These are phyloP conservation scores for Lachancea waltii DNA, from an alignment of 805 yeast species.

Conservation along the genomic window DNA sequence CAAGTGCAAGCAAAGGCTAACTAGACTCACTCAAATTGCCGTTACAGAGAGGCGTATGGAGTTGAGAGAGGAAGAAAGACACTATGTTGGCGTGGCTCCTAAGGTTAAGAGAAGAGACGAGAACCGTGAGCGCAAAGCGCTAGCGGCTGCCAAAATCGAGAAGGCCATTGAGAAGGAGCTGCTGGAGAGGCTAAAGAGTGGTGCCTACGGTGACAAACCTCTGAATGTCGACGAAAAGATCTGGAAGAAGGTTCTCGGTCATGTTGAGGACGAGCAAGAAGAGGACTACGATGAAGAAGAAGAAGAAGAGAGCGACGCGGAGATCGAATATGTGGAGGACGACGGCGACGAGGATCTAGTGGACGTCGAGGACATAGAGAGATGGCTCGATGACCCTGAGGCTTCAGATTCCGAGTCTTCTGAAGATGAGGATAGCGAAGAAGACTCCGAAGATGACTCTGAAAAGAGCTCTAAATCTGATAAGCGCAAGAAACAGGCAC, in stretches of 20 bases:
- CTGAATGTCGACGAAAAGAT: constrained; percentile 91
- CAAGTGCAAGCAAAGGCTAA: constrained; percentile 93
- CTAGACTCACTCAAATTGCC: constrained; percentile 91
- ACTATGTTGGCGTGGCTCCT: constrained; percentile 85
- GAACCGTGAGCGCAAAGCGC: constrained; percentile 91
- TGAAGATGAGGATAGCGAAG: constrained; percentile 26
- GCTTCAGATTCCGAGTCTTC: constrained; percentile 34
- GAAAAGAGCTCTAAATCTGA: constrained; percentile 19
- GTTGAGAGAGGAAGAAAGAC: constrained; percentile 84
- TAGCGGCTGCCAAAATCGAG: constrained; percentile 94
- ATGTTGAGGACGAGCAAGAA: constrained; percentile 64
- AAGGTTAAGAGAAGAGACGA: constrained; percentile 93
- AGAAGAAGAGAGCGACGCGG: constrained; percentile 52
- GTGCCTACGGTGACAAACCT: constrained; percentile 98
- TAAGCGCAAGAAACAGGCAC: constrained; percentile 34
- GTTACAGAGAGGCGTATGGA: constrained; percentile 92
- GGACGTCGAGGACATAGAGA: constrained; percentile 88
- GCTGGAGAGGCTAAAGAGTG: constrained; percentile 89
- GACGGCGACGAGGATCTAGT: constrained; percentile 86
- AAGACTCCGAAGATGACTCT: constrained; percentile 15
- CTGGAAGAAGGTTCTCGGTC: constrained; percentile 90
- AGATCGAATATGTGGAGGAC: constrained; percentile 83
- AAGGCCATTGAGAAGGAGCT: constrained; percentile 94
- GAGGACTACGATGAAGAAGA: constrained; percentile 45
- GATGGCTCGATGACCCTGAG: constrained; percentile 66